Base-by-base conservation (phyloP, 1,284 basidiomycete species). In the Rhodotorula sp. region DNA sequence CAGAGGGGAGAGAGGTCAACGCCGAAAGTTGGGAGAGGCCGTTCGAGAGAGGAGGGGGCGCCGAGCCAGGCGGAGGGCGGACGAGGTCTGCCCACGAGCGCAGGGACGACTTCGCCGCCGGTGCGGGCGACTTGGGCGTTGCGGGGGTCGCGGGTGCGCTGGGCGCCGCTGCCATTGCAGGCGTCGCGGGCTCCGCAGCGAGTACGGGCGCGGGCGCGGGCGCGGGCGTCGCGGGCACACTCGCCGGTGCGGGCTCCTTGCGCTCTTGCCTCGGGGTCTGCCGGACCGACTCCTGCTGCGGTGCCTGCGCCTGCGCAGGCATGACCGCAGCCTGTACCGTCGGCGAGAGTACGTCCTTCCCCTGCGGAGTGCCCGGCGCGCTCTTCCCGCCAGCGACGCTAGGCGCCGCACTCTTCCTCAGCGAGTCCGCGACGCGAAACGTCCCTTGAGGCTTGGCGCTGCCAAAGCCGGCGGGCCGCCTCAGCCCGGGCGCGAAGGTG, bases 21-120 rank as follows among this genome's bases (percentile, higher is more conserved):
- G 54, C 65, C 22, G 67, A 65, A 51, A 61, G 46, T 9, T 61
- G 56, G 8, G 44, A 25, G 3, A 61, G 21, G 29, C 69, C 69
- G 58, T 65, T 60, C 17, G 61, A 46, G n/a, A 41, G 41, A 7
- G 54, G 10, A 2, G 65, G 29, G 13, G 67, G 54, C 22, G 61
- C n/a, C 9, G 51, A 58, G 19, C 59, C 61, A 25, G 55, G 41
- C 7, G 73, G 65, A 12, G 72, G 70, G n/a, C 69, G 65, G 21
- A 76, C 67, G 44, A 76, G 69, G 55, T 74, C 74, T 12, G 74
- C 74, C 74, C 74, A 76, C 22, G 74, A 76, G 15, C 64, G 66
- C 46, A 61, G 56, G 27, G 56, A 34, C 32, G 48, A 27, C 22
- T 56, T 21, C 1, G 62, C n/a, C 22, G 60, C 39, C 4, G 46